These are phyloP conservation scores for Fusarium redolens DNA, from an alignment of 2,329 filamentous ascomycete genomes.

Conservation along the genomic window DNA sequence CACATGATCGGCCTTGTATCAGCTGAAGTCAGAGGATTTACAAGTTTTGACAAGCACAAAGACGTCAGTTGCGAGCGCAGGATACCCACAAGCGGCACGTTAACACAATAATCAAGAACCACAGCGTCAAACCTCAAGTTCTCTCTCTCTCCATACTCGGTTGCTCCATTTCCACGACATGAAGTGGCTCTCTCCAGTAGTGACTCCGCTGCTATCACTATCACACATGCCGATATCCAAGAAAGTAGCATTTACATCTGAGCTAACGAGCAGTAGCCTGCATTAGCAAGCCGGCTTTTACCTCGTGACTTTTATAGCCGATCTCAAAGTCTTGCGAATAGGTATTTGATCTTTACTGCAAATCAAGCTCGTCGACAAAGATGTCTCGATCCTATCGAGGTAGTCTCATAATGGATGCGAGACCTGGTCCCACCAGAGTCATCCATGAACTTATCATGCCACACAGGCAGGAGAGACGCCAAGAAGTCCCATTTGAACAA, in stretches of 20 bases:
- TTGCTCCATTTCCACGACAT: constrained; percentile 19
- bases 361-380: background rate
- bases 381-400: background rate
- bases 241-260: constrained; percentile 8
- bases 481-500: constrained; percentile 2
- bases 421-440: background rate
- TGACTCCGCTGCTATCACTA: constrained; percentile 10
- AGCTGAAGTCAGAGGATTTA: background rate
- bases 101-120: background rate
- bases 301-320: background rate
- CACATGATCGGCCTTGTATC: background rate
- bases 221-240: background rate
- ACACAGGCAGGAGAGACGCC: constrained; percentile 1
- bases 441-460: background rate
- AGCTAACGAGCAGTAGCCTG: constrained; percentile 5
- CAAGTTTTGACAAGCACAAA: background rate
- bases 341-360: background rate
- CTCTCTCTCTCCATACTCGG: constrained; percentile 19
- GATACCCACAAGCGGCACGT: background rate
- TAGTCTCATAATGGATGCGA: background rate
- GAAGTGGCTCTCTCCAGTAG: constrained; percentile 29
- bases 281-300: background rate
- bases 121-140: background rate
- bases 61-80: background rate
- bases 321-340: background rate